These are phyloP conservation scores for Aspergillus alliaceus DNA, from an alignment of 2,329 filamentous ascomycete genomes.

Conservation along the genomic window DNA sequence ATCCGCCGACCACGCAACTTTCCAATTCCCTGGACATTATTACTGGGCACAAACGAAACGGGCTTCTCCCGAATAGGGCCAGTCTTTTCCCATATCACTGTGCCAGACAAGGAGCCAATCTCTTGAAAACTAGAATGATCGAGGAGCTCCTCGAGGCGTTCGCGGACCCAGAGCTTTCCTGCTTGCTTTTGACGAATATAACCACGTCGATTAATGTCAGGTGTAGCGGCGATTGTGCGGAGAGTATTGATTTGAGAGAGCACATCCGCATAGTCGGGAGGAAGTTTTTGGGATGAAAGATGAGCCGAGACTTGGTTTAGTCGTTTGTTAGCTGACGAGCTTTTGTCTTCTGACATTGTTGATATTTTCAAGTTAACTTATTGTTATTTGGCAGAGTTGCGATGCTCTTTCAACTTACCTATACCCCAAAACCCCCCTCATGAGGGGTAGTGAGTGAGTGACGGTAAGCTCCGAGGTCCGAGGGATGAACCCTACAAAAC, in stretches of 20 bases:
- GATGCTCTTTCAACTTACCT: no score
- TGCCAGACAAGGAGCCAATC: constrained; percentile 61
- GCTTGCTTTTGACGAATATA: constrained; percentile 64
- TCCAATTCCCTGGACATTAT: constrained; percentile 63
- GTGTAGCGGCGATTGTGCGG: constrained; percentile 54
- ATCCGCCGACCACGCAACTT: constrained; percentile 54
- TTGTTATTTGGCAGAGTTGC: no score
- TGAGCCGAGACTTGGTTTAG: constrained; percentile 52
- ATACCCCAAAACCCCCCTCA: no score
- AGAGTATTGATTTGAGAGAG: constrained; percentile 57
- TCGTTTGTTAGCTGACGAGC: constrained; percentile 41
- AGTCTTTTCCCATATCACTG: constrained; percentile 56
- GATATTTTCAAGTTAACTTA: not conserved
- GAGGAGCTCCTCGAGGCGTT: constrained; percentile 59
- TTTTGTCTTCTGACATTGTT: constrained; percentile 17
- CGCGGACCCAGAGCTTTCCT: constrained; percentile 66
- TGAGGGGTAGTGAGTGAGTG: constrained; percentile 17
- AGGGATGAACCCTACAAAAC: constrained; percentile 5
- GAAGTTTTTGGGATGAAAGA: constrained; percentile 41
- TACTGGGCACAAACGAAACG: constrained; percentile 56
- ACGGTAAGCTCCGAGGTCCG: constrained; percentile 24
- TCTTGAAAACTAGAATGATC: constrained; percentile 58
- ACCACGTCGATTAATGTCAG: constrained; percentile 54
- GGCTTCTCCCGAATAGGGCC: constrained; percentile 41
- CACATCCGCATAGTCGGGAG: constrained; percentile 63